Evolutionary conservation across 78 protist species (phyloP).

Genomic region (Dictyostelium purpureum): DNA sequence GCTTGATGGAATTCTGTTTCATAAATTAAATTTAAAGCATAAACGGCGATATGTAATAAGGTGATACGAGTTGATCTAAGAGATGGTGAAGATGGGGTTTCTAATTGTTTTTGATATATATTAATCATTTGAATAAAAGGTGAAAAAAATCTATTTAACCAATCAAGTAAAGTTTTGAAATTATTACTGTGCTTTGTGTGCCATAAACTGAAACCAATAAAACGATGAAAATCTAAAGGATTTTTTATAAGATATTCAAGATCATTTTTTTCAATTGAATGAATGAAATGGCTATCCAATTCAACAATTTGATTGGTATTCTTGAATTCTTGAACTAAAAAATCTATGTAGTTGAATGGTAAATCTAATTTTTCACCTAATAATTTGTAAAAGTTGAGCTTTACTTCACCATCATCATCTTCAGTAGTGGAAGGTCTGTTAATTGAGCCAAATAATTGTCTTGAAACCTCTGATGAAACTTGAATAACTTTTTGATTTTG

Average conservation of each 20-base stretch:
- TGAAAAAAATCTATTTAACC: not conserved
- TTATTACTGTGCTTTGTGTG: not conserved
- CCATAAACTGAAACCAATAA: slow-evolving; percentile 5
- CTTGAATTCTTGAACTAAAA: not conserved
- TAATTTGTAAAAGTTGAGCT: not conserved
- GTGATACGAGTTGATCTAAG: not conserved
- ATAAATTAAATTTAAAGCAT: not conserved
- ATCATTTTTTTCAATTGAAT: slow-evolving; percentile 2
- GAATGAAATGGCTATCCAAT: not conserved
- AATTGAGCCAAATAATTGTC: slow-evolving; percentile 10
- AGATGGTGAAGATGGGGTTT: not conserved
- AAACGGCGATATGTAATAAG: not conserved
- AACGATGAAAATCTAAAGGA: slow-evolving; percentile 30
- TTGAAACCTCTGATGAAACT: slow-evolving; percentile 10
- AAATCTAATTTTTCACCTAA: not conserved
- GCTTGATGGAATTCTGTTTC: not conserved
- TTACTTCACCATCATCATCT: not conserved
- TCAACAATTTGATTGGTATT: not conserved
- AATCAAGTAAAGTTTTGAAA: not conserved
- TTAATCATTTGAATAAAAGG: not conserved
- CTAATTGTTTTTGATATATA: not conserved
- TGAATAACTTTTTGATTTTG: not conserved
- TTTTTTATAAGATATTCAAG: not conserved
- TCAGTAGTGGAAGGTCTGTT: not conserved
- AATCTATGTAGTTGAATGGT: not conserved